A percentile compares a stretch with the other conserved stretches of the same genome.
Evolutionary conservation across 2,329 filamentous ascomycete genomes (phyloP).

Genomic region (Drechslerella stenobrocha): DNA sequence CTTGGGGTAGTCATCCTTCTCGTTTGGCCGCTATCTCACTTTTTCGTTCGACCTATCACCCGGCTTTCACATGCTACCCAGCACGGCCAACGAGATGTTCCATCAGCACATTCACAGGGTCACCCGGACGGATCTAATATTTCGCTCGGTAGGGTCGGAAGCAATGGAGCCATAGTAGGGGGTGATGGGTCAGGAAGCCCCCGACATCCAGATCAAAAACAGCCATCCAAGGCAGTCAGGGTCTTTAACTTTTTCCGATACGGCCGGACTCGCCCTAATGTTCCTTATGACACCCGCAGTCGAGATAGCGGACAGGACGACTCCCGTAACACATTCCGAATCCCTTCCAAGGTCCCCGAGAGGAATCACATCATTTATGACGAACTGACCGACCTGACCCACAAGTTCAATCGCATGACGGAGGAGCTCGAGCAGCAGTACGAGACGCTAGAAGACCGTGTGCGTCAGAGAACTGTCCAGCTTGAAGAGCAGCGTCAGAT

Average conservation of each 20-base stretch:
- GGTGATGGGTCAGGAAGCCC: conserved; percentile 24
- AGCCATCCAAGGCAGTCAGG: conserved; percentile 29
- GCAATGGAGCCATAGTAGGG: background rate
- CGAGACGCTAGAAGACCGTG: conserved; percentile 77
- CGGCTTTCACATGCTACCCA: conserved; percentile 74
- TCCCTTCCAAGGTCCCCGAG: conserved; percentile 78
- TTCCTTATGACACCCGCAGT: conserved; percentile 2
- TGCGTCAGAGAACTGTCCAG: conserved; percentile 78
- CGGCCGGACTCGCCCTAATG: background rate
- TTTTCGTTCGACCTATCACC: conserved; percentile 77
- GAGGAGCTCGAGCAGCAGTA: conserved; percentile 89
- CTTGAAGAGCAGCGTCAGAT: conserved; percentile 70
- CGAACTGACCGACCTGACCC: conserved; percentile 69
- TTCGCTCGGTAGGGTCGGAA: background rate
- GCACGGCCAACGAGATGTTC: conserved; percentile 61
- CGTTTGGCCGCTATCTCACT: conserved; percentile 77
- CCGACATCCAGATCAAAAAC: background rate
- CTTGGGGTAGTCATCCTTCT: conserved; percentile 72
- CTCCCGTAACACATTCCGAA: conserved; percentile 69
- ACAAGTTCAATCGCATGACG: conserved; percentile 94
- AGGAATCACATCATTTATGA: conserved; percentile 76
- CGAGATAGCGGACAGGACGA: conserved; percentile 49
- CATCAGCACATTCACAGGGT: background rate
- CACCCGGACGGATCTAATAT: conserved; percentile 11
- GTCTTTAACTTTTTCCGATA: conserved; percentile 15